phyloP scores from a whole-genome alignment of 768 basidiomycete species.

The Hypholoma fasciculare region DNA sequence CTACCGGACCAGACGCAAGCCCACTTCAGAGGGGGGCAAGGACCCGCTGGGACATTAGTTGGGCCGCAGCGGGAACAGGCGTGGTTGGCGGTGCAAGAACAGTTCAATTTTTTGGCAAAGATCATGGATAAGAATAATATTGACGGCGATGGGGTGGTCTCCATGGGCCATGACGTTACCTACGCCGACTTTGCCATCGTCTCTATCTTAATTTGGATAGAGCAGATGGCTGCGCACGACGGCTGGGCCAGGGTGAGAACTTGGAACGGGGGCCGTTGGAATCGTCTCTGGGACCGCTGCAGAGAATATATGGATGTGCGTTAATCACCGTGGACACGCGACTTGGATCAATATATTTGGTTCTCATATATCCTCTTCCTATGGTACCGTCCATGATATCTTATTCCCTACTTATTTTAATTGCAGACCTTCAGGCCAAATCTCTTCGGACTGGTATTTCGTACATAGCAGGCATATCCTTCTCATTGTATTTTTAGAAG shows the following conservation, averaged over 20 bases:
- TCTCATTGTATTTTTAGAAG: no score
- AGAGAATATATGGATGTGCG: constrained; percentile 67
- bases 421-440: no score
- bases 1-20: constrained; percentile 55
- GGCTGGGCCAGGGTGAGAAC: constrained; percentile 68
- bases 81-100: constrained; percentile 64
- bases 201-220: constrained; percentile 73
- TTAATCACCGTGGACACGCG: constrained; percentile 24
- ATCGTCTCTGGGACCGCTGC: constrained; percentile 60
- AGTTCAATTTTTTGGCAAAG: constrained; percentile 63
- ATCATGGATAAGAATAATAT: constrained; percentile 68
- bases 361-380: no score
- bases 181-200: constrained; percentile 78
- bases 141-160: constrained; percentile 65
- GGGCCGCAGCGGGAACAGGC: constrained; percentile 60
- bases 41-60: constrained; percentile 17
- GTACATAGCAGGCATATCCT: no score
- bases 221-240: constrained; percentile 70
- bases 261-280: constrained; percentile 75
- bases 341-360: no score
- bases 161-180: constrained; percentile 63
- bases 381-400: no score
- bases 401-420: no score
- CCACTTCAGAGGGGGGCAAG: constrained; percentile 39
- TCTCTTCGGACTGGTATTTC: no score